These are phyloP conservation scores for Penicillium flavigenum DNA, from an alignment of 495 filamentous ascomycete genomes.

Conservation along the genomic window DNA sequence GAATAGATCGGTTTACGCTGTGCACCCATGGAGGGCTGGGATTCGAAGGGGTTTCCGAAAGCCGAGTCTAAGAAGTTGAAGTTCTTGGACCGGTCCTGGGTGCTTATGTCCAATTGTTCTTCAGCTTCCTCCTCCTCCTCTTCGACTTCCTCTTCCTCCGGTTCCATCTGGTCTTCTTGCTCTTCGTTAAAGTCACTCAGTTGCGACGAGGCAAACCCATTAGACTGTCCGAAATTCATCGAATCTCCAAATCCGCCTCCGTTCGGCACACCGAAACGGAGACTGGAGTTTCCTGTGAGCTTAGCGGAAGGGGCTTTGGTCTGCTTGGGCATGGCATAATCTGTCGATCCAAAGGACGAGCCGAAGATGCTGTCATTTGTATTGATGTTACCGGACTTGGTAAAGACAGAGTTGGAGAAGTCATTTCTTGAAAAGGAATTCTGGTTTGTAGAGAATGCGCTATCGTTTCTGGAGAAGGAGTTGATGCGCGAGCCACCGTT, in stretches of 20 bases:
- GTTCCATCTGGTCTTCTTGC: slow-evolving; percentile 34
- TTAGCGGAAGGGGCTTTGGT: slow-evolving; percentile 26
- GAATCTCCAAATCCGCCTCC: slow-evolving; percentile 45
- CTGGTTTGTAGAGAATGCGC: slow-evolving; percentile 24
- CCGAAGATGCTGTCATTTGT: slow-evolving; percentile 45
- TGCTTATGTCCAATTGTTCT: slow-evolving; percentile 26
- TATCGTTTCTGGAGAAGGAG: slow-evolving; percentile 11
- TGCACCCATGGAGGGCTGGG: slow-evolving; percentile 12
- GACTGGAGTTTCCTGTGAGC: slow-evolving; percentile 31
- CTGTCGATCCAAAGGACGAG: slow-evolving; percentile 41
- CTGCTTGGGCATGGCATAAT: slow-evolving; percentile 38
- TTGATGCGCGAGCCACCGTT: slow-evolving; percentile 65
- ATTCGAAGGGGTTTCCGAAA: slow-evolving; percentile 25
- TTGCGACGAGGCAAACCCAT: slow-evolving; percentile 33
- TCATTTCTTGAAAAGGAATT: slow-evolving; percentile 6
- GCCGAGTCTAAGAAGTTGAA: slow-evolving; percentile 39
- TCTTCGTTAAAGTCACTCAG: slow-evolving; percentile 38
- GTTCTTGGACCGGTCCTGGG: slow-evolving; percentile 19
- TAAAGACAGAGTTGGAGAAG: slow-evolving; percentile 38
- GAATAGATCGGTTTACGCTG: slow-evolving; percentile 44
- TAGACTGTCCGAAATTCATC: slow-evolving; percentile 29
- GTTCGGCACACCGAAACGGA: slow-evolving; percentile 40
- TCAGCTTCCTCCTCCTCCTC: slow-evolving; percentile 44
- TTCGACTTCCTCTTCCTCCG: slow-evolving; percentile 23
- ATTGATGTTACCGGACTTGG: slow-evolving; percentile 43